Percentiles rank a stretch among this genome's conserved stretches.
phyloP scores from a whole-genome alignment of 768 basidiomycete genomes.

The Phylloporus sp. region DNA sequence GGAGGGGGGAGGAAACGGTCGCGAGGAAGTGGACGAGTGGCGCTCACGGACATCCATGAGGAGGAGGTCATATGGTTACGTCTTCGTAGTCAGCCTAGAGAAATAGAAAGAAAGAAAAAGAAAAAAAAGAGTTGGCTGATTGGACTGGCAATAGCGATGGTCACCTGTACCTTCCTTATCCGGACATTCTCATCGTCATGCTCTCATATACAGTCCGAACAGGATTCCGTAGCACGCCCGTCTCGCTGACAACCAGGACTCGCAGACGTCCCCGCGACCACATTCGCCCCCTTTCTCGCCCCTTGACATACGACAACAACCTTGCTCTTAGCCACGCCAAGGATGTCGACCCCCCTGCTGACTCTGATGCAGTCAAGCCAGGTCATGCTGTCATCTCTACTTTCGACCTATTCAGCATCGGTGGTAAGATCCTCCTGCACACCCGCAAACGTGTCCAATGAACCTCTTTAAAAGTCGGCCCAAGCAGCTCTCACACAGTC shows the following conservation, averaged over 20 bases:
- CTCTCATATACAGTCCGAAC: constrained; percentile 1
- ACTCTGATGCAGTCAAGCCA: constrained; percentile 30
- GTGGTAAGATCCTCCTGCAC: constrained; percentile 47
- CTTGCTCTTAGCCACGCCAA: background rate
- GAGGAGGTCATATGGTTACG: constrained; percentile 25
- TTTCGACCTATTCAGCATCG: constrained; percentile 90
- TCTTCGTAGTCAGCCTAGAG: too few relatives aligned
- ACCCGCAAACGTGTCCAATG: too few relatives aligned
- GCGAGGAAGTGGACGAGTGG: constrained; percentile 24
- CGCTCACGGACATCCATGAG: constrained; percentile 21
- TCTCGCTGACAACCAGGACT: background rate
- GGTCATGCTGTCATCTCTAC: constrained; percentile 92
- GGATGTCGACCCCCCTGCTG: constrained; percentile 5
- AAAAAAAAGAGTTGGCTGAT: too few relatives aligned
- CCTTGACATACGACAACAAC: background rate
- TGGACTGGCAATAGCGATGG: too few relatives aligned
- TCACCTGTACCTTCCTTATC: background rate
- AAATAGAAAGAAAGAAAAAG: too few relatives aligned
- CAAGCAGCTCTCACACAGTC: constrained; percentile 62
- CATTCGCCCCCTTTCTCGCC: constrained; percentile 17
- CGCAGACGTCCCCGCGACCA: background rate
- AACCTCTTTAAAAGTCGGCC: constrained; percentile 45
- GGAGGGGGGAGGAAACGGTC: constrained; percentile 28
- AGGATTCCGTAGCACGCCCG: constrained; percentile 3
- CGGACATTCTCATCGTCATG: constrained; percentile 10